Evolutionary conservation across 2,329 filamentous ascomycete species (phyloP).

Genomic region (Rutstroemia sp.): DNA sequence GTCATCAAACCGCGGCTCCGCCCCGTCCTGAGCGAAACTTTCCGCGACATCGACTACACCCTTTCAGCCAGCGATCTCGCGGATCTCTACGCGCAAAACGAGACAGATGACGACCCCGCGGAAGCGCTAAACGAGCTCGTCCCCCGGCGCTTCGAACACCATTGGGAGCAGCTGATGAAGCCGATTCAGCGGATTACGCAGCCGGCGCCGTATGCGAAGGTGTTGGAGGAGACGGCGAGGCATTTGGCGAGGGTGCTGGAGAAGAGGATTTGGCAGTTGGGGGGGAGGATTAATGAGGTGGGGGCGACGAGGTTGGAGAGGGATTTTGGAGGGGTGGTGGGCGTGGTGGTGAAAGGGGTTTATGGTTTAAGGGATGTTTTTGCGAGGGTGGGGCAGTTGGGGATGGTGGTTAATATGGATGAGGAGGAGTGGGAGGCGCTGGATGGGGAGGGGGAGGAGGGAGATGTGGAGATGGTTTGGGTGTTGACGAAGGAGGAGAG

Average conservation of each 20-base stretch:
- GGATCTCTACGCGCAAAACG: constrained; percentile 45
- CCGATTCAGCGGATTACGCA: constrained; percentile 84
- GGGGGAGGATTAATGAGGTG: constrained; percentile 67
- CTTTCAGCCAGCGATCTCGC: constrained; percentile 54
- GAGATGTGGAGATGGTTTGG: constrained; percentile 64
- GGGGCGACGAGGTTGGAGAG: constrained; percentile 79
- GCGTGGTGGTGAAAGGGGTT: constrained; percentile 55
- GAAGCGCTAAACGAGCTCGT: constrained; percentile 58
- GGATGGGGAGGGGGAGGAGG: constrained; percentile 33
- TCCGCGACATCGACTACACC: constrained; percentile 85
- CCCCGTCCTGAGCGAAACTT: constrained; percentile 78
- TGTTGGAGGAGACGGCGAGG: constrained; percentile 34
- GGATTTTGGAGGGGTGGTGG: constrained; percentile 71
- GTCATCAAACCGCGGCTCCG: constrained; percentile 80
- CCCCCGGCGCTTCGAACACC: constrained; percentile 69
- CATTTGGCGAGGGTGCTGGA: constrained; percentile 56
- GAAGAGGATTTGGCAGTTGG: constrained; percentile 77
- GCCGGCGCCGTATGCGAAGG: constrained; percentile 67
- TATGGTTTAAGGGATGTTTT: constrained; percentile 76
- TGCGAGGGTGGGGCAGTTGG: constrained; percentile 67
- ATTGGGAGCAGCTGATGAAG: constrained; percentile 79
- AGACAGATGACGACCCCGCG: constrained; percentile 38
- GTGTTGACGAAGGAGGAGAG: constrained; percentile 67
- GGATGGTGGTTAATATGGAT: constrained; percentile 88
- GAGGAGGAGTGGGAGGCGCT: constrained; percentile 91